These are phyloP conservation scores for Quercus cerris DNA, from an alignment of 306 rosid species.

Conservation along the genomic window DNA sequence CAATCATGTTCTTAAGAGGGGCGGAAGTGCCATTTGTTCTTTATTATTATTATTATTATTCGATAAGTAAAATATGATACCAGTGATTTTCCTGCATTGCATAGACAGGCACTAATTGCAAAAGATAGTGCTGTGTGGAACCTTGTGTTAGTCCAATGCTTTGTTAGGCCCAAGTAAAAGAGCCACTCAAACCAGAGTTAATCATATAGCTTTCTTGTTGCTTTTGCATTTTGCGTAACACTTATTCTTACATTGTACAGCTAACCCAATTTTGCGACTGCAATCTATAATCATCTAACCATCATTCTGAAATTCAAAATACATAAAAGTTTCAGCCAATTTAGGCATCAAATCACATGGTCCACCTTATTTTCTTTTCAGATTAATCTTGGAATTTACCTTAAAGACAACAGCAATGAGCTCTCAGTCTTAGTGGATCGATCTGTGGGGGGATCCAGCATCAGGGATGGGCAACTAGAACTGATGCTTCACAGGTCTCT, in stretches of 20 bases:
- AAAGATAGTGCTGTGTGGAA: no score
- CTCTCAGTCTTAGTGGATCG: constrained; percentile 73
- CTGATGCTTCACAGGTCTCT: constrained; percentile 79
- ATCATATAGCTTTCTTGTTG: background rate
- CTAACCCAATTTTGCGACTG: background rate
- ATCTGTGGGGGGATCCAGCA: constrained; percentile 78
- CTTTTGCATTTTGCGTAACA: background rate
- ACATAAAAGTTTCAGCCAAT: background rate
- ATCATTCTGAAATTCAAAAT: background rate
- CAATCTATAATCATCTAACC: background rate
- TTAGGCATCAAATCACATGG: background rate
- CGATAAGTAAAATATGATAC: no score
- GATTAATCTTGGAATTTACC: constrained; percentile 68
- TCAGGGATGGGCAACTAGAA: constrained; percentile 68
- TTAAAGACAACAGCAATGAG: constrained; percentile 53
- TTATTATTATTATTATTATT: no score
- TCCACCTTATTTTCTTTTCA: constrained; percentile 25
- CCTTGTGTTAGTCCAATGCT: background rate
- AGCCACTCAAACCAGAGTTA: background rate
- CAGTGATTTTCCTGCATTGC: no score
- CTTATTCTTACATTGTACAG: background rate
- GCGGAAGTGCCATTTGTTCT: no score
- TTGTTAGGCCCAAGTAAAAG: background rate
- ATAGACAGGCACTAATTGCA: no score
- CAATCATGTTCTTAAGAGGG: no score